Percentiles rank a stretch among this genome's conserved stretches.
phyloP scores from a whole-genome alignment of 345 rosid species.

The sweet orange (Citrus sinensis) region DNA sequence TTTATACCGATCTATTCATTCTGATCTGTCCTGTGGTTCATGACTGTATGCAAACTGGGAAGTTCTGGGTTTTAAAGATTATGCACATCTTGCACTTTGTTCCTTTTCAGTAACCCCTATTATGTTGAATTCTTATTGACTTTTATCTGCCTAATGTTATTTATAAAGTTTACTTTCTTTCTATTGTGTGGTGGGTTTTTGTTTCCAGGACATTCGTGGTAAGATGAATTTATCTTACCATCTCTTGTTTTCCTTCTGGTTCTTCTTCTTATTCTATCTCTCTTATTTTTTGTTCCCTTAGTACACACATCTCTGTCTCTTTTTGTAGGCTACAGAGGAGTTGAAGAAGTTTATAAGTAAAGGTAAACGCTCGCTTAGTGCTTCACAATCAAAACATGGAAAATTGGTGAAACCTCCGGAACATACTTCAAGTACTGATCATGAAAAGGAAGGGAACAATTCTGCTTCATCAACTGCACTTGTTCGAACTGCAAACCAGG shows the following conservation, averaged over 20 bases:
- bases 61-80: background rate
- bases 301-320: background rate
- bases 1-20: slow-evolving; percentile 1
- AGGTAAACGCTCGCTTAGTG: slow-evolving; percentile 43
- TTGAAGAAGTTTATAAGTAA: slow-evolving; percentile 35
- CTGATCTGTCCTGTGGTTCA: slow-evolving; percentile 20
- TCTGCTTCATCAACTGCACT: slow-evolving; percentile 39
- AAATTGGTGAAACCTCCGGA: slow-evolving; percentile 47
- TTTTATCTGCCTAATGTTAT: background rate
- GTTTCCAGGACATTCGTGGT: background rate
- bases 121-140: background rate
- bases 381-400: slow-evolving; percentile 44
- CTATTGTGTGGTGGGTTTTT: background rate
- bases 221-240: too few relatives aligned
- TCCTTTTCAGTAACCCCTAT: background rate
- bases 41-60: slow-evolving; percentile 26
- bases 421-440: slow-evolving; percentile 41
- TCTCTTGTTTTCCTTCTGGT: background rate
- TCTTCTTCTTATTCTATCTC: background rate
- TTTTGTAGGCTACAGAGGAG: slow-evolving; percentile 42
- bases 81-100: background rate
- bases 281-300: background rate
- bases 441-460: slow-evolving; percentile 40
- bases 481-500: slow-evolving; percentile 32
- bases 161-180: background rate